Conservation (phyloP, 495 filamentous ascomycete genomes). For the Saxophila tyrrhenica region DNA sequence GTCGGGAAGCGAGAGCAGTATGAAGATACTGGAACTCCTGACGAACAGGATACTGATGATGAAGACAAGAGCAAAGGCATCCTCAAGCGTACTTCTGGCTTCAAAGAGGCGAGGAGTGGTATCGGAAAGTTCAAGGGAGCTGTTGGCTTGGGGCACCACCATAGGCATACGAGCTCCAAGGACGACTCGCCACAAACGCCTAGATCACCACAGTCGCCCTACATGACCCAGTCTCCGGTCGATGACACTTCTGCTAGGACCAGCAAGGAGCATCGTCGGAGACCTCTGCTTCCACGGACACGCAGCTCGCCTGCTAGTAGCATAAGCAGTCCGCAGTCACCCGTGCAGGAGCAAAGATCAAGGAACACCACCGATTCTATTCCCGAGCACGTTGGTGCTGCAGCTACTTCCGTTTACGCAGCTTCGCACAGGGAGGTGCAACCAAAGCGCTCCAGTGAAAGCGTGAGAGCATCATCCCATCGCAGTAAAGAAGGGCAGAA, state of each 20-base stretch:
- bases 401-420: background rate
- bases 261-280: background rate
- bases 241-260: background rate
- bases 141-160: slow-evolving; percentile 51
- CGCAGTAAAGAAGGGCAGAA: background rate
- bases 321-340: slow-evolving; percentile 9
- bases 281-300: slow-evolving; percentile 5
- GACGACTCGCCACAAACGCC: background rate
- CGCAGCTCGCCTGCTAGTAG: slow-evolving; percentile 9
- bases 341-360: background rate
- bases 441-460: background rate
- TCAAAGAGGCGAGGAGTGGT: slow-evolving; percentile 74
- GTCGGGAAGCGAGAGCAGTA: background rate
- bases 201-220: background rate
- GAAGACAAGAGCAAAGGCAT: slow-evolving; percentile 57
- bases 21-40: slow-evolving; percentile 1
- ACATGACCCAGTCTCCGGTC: slow-evolving; percentile 2
- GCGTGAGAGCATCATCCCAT: background rate
- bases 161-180: slow-evolving; percentile 38
- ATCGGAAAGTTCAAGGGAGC: slow-evolving; percentile 77
- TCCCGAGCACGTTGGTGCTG: background rate
- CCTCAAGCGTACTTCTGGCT: slow-evolving; percentile 68
- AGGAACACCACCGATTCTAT: background rate
- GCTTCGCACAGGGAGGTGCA: background rate
- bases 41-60: slow-evolving; percentile 39